Conservation (phyloP, 176 grass and related monocot species). For the bread wheat (Triticum aestivum) region DNA sequence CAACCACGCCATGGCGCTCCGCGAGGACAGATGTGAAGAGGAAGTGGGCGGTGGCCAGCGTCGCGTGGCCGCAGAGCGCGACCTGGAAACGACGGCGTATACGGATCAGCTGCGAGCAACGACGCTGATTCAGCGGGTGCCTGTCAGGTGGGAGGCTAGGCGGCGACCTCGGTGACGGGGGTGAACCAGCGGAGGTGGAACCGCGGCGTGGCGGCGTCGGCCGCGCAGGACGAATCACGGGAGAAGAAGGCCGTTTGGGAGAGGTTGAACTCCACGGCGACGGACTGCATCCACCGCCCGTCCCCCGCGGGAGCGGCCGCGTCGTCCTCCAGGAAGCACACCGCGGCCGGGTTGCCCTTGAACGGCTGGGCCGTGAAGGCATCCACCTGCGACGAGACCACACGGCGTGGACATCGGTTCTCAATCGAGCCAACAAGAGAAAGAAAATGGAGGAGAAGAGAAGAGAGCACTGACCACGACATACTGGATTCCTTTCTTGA, state of each 20-base stretch:
- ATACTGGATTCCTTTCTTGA: neutral
- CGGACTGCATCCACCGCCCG: conserved; percentile 63
- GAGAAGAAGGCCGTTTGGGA: conserved; percentile 48
- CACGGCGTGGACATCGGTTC: neutral
- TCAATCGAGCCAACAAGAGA: neutral
- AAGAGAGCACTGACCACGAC: neutral
- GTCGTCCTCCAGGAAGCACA: conserved; percentile 48
- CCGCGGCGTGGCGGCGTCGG: conserved; percentile 4
- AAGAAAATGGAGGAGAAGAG: neutral
- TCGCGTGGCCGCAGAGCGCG: conserved; percentile 48
- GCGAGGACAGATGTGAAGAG: conserved; percentile 47
- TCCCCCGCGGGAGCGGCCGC: conserved; percentile 1
- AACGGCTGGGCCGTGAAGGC: conserved; percentile 55
- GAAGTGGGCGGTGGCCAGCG: conserved; percentile 68
- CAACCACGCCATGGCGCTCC: conserved; percentile 26
- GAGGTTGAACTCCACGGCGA: conserved; percentile 83
- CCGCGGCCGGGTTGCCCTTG: conserved; percentile 73
- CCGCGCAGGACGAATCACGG: neutral
- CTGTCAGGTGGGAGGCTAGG: neutral
- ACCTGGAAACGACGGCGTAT: conserved; percentile 21
- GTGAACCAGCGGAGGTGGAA: conserved; percentile 80
- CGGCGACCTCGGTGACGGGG: conserved; percentile 41
- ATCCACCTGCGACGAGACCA: conserved; percentile 48
- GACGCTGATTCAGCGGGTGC: no score
- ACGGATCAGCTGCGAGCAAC: neutral